Percentiles rank a stretch among this genome's conserved stretches.
Evolutionary conservation across 2,329 filamentous ascomycete genomes (phyloP).

Genomic region (Colletotrichum sp.): DNA sequence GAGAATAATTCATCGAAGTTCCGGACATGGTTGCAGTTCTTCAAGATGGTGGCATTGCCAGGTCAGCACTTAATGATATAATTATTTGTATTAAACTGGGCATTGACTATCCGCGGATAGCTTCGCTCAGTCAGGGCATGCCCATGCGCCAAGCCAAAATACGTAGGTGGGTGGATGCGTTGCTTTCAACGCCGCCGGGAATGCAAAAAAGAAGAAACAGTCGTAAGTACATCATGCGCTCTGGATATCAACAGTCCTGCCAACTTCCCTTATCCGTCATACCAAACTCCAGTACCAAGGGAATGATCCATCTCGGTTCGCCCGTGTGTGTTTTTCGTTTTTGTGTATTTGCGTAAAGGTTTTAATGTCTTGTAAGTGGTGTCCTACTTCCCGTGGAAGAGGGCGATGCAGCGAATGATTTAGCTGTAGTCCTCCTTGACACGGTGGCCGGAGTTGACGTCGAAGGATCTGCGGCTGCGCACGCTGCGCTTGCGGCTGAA

Average conservation of each 20-base stretch:
- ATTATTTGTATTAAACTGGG: background rate
- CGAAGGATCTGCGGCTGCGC: conserved; percentile 59
- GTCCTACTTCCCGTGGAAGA: background rate
- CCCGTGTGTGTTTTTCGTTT: background rate
- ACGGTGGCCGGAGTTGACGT: conserved; percentile 55
- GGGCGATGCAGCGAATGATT: conserved; percentile 13
- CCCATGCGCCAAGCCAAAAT: background rate
- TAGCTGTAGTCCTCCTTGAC: conserved; percentile 75
- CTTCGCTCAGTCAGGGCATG: background rate
- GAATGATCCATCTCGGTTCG: background rate
- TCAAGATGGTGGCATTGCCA: background rate
- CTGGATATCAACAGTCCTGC: background rate
- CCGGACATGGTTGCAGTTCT: background rate
- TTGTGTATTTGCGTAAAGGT: background rate
- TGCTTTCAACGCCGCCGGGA: background rate
- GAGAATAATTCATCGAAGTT: background rate
- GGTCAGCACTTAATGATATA: background rate
- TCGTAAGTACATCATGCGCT: background rate
- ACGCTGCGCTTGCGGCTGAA: conserved; percentile 55
- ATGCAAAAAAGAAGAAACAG: background rate
- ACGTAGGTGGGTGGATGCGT: background rate
- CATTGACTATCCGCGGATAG: background rate
- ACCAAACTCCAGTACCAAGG: background rate
- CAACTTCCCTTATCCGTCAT: background rate
- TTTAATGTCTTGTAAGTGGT: background rate